A percentile compares a stretch with the other conserved stretches of the same genome.
phyloP scores from a whole-genome alignment of 805 yeast species.

The Cyberlindnera mississippiensis region DNA sequence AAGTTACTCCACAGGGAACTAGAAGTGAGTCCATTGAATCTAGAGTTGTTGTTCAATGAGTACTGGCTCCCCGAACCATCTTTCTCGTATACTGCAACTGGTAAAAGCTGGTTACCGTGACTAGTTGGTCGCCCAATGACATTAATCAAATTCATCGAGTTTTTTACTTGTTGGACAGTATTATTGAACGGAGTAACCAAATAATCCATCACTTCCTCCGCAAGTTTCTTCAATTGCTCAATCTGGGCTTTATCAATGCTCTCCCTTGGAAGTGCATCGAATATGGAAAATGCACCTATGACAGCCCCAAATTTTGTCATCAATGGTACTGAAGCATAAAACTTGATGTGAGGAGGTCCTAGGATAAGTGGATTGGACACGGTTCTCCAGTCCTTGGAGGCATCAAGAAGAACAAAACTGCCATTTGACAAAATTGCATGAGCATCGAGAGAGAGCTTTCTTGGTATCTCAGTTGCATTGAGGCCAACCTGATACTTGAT shows the following conservation, averaged over 20 bases:
- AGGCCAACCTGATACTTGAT: conserved; percentile 48
- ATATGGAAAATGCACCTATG: conserved; percentile 57
- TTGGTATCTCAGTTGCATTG: conserved; percentile 46
- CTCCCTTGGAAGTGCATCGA: conserved; percentile 43
- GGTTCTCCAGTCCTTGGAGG: conserved; percentile 69
- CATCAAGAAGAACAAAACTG: conserved; percentile 52
- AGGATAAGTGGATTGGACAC: conserved; percentile 57
- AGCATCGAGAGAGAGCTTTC: conserved; percentile 59
- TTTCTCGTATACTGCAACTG: conserved; percentile 46
- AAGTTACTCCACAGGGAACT: conserved; percentile 22
- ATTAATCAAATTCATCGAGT: conserved; percentile 15
- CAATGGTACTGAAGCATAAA: conserved; percentile 66
- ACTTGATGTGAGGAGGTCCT: conserved; percentile 54
- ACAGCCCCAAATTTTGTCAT: conserved; percentile 36
- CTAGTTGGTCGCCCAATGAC: conserved; percentile 58
- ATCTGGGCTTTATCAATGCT: conserved; percentile 35
- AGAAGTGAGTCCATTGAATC: conserved; percentile 34
- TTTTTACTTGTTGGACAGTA: background rate
- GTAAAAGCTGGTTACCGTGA: conserved; percentile 31
- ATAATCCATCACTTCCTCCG: conserved; percentile 39
- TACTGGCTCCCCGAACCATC: conserved; percentile 67
- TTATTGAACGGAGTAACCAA: conserved; percentile 34
- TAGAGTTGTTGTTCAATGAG: conserved; percentile 43
- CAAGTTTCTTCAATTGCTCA: conserved; percentile 33
- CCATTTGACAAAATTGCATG: conserved; percentile 61